Base-by-base conservation (phyloP, 2,329 filamentous ascomycete species). In the Diatrype stigma region DNA sequence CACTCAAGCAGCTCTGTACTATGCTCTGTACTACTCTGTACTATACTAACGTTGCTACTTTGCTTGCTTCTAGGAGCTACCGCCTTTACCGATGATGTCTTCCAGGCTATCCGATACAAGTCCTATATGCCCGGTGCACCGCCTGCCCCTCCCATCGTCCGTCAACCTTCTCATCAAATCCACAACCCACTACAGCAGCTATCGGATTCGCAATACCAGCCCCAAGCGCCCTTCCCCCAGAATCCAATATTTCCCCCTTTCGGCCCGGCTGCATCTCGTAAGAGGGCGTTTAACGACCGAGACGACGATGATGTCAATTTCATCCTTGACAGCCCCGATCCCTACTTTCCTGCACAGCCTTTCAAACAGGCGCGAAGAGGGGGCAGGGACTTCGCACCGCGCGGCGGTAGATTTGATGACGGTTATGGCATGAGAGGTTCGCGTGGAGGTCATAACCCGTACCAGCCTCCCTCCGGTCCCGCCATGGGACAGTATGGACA, bases 21-120 rank as follows among this genome's bases (percentile, higher is more conserved):
- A 19, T 46, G 28, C n/a, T 35, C n/a, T 12, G 19, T 34, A 7
- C 26, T 53, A 47, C 50, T 22, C 46, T 45, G 16, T 46, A 51
- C n/a, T n/a, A 51, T 26, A 30, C 49, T 46, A 49, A 60, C 38
- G 28, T 14, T 14, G 4, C n/a, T 37, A 12, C 14, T 16, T 37
- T 23, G 21, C 42, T 6, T 28, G 26, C 28, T 37, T 46, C 22
- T 47, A 83, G 82, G 85, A 59, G 77, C 83, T 1, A 68, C 71
- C 3, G 63, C 73, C 2, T 91, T 93, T 59, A 84, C 90, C 32
- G 75, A 85, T 61, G 86, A 91, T 60, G 77, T 92, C 19, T 86
- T 92, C 61, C 69, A 79, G 47, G 81, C 82, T 5, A 78, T 93
- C 52, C 70, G 77, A 42, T 79, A 79, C 63, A 85, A 80, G 61